Evolutionary conservation across 495 filamentous ascomycete species (phyloP), one percentile per base, ranked within the genome.

Genomic region (Massariosphaeria phaeospora): DNA sequence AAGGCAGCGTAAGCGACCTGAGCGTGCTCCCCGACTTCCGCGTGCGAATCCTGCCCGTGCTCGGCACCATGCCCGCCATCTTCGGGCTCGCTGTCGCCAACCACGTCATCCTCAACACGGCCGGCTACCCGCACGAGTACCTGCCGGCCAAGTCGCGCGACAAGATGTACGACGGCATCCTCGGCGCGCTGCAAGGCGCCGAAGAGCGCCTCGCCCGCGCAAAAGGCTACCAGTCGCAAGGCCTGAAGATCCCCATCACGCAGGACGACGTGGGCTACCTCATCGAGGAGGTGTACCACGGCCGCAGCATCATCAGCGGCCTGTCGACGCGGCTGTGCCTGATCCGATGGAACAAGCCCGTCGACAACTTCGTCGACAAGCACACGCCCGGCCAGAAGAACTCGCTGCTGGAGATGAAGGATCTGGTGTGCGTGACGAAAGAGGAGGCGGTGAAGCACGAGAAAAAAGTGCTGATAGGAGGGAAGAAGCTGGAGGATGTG

Each of bases 21-120:
- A 85, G 88, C 25, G 84, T 94, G 0, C 73, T 97, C 9, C 88
- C 89, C 0, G 90, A 96, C 66, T 99, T 99, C 72, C 78, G 93
- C 7, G 86, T 94, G 15, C 82, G 93, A 20, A 97, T 99, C 50
- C 71, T 99, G 36, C 93, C 93, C 0, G 93, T 99, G 0, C 70
- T 99, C 15, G 93, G 93, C 2, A 97, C 93, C 0, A 96, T 99
- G 90, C 93, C 93, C 1, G 91, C 91, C 1, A 80, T 96, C 0
- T 99, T 99, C 72, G 93, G 93, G 12, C 87, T 94, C 52, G 84
- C 83, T 1, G 77, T 85, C 23, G 93, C 93, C 1, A 99, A 96
- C 66, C 88, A 96, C 60, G 81, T 97, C 31, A 88, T 97, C 52
- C 77, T 93, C 57, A 81, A 84, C 34, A 78, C 96, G n/a, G 76